Conservation (phyloP, 108 stramenopile genomes). For the Conticribra weissflogii region DNA sequence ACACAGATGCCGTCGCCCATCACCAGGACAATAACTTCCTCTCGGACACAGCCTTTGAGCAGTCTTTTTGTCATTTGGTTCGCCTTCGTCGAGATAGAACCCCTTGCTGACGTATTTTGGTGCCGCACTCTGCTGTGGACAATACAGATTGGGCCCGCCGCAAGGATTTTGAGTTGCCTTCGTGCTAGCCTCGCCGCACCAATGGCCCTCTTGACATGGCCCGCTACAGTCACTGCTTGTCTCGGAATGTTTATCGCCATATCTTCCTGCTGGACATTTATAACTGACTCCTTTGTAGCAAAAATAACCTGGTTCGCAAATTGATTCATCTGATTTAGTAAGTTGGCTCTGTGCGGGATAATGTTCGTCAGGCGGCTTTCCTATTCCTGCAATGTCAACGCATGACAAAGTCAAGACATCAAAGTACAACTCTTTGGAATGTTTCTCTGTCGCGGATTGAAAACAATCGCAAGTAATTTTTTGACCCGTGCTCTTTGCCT, state of each 20-base stretch:
- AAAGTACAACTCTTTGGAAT: slow-evolving; percentile 15
- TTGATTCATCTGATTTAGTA: slow-evolving; percentile 19
- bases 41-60: slow-evolving; percentile 36
- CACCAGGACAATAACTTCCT: slow-evolving; percentile 34
- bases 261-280: slow-evolving; percentile 29
- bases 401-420: slow-evolving; percentile 16
- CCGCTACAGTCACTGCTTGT: slow-evolving; percentile 16
- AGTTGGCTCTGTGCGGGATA: slow-evolving; percentile 27
- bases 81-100: slow-evolving; percentile 35
- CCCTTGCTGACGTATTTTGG: slow-evolving; percentile 38
- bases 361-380: slow-evolving; percentile 15
- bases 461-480: slow-evolving; percentile 38
- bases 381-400: slow-evolving; percentile 5
- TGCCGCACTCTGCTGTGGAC: slow-evolving; percentile 18
- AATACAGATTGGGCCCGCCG: slow-evolving; percentile 35
- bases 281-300: slow-evolving; percentile 35
- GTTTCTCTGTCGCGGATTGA: slow-evolving; percentile 42
- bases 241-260: slow-evolving; percentile 29
- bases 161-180: slow-evolving; percentile 36
- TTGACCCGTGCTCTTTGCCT: slow-evolving; percentile 25
- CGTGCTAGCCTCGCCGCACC: slow-evolving; percentile 30
- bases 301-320: slow-evolving; percentile 27
- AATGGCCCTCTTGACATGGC: slow-evolving; percentile 29
- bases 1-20: slow-evolving; percentile 25
- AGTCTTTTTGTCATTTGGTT: slow-evolving; percentile 17